A percentile compares a stretch with the other conserved stretches of the same genome.
These are phyloP conservation scores for Parsonsia alboflavescens DNA, from an alignment of 257 asterid species.

Conservation along the genomic window DNA sequence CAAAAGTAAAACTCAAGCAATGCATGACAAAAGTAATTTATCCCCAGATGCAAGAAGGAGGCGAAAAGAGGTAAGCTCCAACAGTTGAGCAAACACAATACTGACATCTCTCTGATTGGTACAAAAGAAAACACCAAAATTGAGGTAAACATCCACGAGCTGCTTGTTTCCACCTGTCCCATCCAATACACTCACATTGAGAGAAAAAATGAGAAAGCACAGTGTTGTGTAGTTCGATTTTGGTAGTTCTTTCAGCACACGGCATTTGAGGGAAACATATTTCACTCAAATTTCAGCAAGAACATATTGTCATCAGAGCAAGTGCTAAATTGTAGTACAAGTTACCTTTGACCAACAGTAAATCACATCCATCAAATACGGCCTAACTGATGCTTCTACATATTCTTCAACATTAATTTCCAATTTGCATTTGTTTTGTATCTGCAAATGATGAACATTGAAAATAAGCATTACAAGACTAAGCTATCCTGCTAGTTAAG, in stretches of 20 bases:
- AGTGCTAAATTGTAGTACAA: not conserved
- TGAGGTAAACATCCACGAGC: not conserved
- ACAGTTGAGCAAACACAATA: not conserved
- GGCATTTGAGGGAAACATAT: not conserved
- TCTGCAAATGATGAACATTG: slow-evolving; percentile 35
- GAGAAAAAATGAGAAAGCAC: not conserved
- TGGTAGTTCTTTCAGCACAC: not conserved
- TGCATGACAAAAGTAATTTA: not conserved
- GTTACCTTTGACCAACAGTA: slow-evolving; percentile 97
- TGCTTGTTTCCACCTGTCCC: not conserved
- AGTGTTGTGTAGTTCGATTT: not conserved
- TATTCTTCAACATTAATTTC: slow-evolving; percentile 90
- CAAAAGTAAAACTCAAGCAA: not conserved
- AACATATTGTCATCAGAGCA: not conserved
- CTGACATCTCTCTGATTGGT: not conserved
- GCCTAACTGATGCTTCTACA: slow-evolving; percentile 89
- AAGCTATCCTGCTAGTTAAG: not conserved
- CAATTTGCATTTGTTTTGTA: slow-evolving; percentile 96
- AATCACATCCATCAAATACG: slow-evolving; percentile 91
- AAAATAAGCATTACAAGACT: not conserved
- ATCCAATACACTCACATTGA: not conserved
- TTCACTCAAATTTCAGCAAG: not conserved
- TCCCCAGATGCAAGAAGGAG: not conserved
- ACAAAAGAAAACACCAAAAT: not conserved
- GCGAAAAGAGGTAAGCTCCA: not conserved